Conservation (phyloP, 1,139 yeast genomes). For the Sugiyamaella pinicola region DNA sequence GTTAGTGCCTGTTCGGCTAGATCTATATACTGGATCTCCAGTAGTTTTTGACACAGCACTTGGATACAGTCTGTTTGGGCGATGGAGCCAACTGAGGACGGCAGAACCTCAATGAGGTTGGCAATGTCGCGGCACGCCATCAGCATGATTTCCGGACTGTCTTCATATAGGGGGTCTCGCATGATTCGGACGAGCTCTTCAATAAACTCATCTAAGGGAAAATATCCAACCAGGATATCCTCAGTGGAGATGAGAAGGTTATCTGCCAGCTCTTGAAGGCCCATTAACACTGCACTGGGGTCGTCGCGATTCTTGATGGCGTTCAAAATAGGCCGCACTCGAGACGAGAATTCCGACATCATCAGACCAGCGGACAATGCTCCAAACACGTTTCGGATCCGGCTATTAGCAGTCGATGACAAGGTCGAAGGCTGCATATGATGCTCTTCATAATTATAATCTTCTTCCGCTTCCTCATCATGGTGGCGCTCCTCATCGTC, state of each 20-base stretch:
- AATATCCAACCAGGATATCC: slow-evolving; percentile 39
- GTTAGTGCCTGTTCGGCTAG: slow-evolving; percentile 90
- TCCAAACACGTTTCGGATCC: slow-evolving; percentile 35
- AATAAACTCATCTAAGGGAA: slow-evolving; percentile 65
- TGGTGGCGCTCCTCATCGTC: slow-evolving; percentile 23
- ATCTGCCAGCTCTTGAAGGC: slow-evolving; percentile 45
- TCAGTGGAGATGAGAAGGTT: slow-evolving; percentile 44
- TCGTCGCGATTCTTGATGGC: slow-evolving; percentile 45
- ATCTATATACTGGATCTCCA: slow-evolving; percentile 82
- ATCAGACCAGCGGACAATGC: slow-evolving; percentile 45
- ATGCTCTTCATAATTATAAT: slow-evolving; percentile 20
- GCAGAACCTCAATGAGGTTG: slow-evolving; percentile 76
- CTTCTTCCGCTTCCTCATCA: slow-evolving; percentile 28
- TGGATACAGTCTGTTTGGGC: slow-evolving; percentile 65
- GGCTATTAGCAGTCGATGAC: slow-evolving; percentile 24
- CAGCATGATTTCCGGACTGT: slow-evolving; percentile 75
- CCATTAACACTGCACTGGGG: slow-evolving; percentile 48
- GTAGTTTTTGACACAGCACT: slow-evolving; percentile 63
- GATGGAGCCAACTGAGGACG: slow-evolving; percentile 64
- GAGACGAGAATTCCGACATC: slow-evolving; percentile 36
- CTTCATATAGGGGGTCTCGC: slow-evolving; percentile 58
- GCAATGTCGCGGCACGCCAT: slow-evolving; percentile 85
- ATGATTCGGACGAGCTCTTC: slow-evolving; percentile 60
- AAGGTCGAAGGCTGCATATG: slow-evolving; percentile 6
- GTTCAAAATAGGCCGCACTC: slow-evolving; percentile 36